A percentile compares a stretch with the other conserved stretches of the same genome.
These are phyloP conservation scores for Kluyveromyces aestuarii DNA, from an alignment of 805 yeast species.

Conservation along the genomic window DNA sequence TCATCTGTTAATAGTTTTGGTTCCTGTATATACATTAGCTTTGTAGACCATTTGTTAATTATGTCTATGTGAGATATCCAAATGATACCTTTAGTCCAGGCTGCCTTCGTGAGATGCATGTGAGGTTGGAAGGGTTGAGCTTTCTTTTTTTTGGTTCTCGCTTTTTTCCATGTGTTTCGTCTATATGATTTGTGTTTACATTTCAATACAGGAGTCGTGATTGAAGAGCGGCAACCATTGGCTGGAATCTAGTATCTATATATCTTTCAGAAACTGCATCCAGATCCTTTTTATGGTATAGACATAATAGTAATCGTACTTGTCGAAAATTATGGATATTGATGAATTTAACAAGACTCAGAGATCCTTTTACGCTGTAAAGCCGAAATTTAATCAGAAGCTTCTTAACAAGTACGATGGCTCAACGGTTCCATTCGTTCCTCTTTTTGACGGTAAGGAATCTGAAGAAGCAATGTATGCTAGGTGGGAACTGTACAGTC, in stretches of 20 bases:
- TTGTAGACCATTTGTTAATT: neutral
- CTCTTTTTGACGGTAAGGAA: conserved; percentile 37
- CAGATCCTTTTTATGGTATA: too few species aligned
- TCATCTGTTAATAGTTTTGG: neutral
- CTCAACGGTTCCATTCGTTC: conserved; percentile 32
- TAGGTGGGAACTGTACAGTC: conserved; percentile 35
- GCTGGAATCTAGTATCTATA: too few species aligned
- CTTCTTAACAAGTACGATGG: neutral
- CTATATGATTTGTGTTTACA: too few species aligned
- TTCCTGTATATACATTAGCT: neutral
- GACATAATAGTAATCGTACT: too few species aligned
- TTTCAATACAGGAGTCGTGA: too few species aligned
- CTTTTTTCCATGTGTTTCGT: too few species aligned
- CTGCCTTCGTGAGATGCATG: neutral
- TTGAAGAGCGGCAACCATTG: too few species aligned
- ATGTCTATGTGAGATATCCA: neutral
- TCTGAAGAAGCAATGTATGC: conserved; percentile 28
- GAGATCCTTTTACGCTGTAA: conserved; percentile 18
- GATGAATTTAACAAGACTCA: conserved; percentile 27
- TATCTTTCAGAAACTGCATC: too few species aligned
- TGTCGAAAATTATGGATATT: conserved; percentile 12
- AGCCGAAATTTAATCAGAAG: conserved; percentile 14
- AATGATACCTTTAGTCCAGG: neutral
- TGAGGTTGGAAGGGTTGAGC: too few species aligned
- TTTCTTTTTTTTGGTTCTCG: too few species aligned